These are phyloP conservation scores for Phycomyces blakesleeanus DNA, from an alignment of 192 early-diverging fungal species.

Conservation along the genomic window DNA sequence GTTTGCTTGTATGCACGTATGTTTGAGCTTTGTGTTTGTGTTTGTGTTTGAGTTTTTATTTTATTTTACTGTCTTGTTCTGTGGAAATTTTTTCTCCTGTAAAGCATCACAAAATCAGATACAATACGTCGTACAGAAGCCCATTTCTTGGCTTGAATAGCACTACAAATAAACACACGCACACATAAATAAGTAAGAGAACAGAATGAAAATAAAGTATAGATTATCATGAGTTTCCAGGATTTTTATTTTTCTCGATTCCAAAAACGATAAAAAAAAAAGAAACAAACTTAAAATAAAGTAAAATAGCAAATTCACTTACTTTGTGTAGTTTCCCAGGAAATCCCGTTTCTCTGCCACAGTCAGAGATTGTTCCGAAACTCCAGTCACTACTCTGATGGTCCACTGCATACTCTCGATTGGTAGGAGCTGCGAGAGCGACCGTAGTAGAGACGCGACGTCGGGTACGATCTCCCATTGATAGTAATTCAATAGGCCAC, in stretches of 20 bases:
- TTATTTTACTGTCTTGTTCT: not conserved
- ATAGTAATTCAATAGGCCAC: constrained; percentile 52
- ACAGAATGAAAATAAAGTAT: not conserved
- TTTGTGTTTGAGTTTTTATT: too few relatives aligned
- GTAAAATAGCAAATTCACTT: too few relatives aligned
- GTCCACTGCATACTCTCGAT: constrained; percentile 45
- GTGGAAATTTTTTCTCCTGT: constrained; percentile 42
- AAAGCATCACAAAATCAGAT: constrained; percentile 50
- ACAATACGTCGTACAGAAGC: constrained; percentile 43
- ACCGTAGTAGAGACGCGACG: constrained; percentile 43
- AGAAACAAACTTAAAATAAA: too few relatives aligned
- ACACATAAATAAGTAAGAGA: too few relatives aligned
- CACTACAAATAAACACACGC: constrained; percentile 38
- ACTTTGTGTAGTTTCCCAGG: constrained; percentile 44
- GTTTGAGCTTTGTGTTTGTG: too few relatives aligned
- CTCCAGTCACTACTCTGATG: constrained; percentile 34
- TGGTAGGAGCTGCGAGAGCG: constrained; percentile 40
- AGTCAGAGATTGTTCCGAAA: constrained; percentile 42
- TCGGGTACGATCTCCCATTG: constrained; percentile 52
- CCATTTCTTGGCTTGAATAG: constrained; percentile 45
- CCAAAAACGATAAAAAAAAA: constrained; percentile 5
- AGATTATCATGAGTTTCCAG: constrained; percentile 4
- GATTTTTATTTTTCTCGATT: too few relatives aligned
- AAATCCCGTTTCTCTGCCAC: constrained; percentile 47
- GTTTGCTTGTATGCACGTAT: too few relatives aligned